Evolutionary conservation across 352 stramenopile species (phyloP), one percentile per base, ranked within the genome.

Genomic region (Pythium myriotylum): DNA sequence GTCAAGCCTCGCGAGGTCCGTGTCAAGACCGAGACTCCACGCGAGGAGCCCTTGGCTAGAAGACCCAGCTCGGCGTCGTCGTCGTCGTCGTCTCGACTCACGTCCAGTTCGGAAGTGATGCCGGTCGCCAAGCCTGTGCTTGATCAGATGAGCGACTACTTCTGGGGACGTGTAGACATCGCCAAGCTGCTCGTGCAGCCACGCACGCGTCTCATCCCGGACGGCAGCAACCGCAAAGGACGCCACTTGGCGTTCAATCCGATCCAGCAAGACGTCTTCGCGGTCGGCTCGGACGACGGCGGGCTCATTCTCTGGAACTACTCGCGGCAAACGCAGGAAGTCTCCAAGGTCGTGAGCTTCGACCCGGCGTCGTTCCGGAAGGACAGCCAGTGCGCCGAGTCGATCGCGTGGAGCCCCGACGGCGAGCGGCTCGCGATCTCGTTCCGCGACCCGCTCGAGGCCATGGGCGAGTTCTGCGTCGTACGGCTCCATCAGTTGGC

Each of bases 231-330:
- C 39, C 82, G 84, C 22, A 95, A 95, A 49, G 70, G 81, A 1
- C 79, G 86, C 10, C 80, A 91, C 56, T 61, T 93, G 46, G 74
- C 76, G 27, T 91, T 95, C 52, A 92, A 95, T 47, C 79, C 86
- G 39, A 81, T 78, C 17, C 74, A 87, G 60, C 73, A 76, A 9
- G 76, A 92, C 61, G 76, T 85, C 50, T 91, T 95, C 41, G 83
- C 83, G 4, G 91, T 83, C 14, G 84, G 76, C 33, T 84, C 84
- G 10, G 86, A 95, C 67, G 84, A 94, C 45, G 86, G 86, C 40
- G 85, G 80, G 0, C 53, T 95, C 17, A 88, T 88, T 10, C 49
- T 95, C 42, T 95, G 86, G 86, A 87, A 74, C 40, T 95, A 94
- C 62, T 59, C 81, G 33, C 71, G 76, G 12, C 62, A 84, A 23